Conservation (phyloP, 495 filamentous ascomycete genomes). For the Trichoderma reesei region DNA sequence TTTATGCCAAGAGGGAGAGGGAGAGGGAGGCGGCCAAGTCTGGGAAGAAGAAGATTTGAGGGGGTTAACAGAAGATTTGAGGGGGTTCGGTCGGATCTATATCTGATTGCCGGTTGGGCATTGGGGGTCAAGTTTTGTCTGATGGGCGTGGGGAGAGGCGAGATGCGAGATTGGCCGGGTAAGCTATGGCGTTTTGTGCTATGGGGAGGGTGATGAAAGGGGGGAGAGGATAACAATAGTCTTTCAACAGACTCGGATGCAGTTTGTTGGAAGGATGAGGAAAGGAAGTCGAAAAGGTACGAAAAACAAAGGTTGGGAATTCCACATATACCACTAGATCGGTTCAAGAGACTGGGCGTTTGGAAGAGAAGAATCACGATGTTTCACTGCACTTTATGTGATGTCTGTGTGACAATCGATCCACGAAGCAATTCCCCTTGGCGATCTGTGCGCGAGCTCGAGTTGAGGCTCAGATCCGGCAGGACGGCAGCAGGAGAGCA, state of each 20-base stretch:
- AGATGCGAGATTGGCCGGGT: not conserved
- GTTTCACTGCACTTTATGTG: not conserved
- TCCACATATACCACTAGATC: constrained; percentile 8
- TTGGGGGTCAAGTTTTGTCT: not conserved
- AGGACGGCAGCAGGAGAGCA: no score
- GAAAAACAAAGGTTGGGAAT: not conserved
- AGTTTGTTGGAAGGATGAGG: not conserved
- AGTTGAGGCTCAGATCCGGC: not conserved
- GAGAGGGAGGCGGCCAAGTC: constrained; percentile 27
- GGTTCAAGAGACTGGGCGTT: not conserved
- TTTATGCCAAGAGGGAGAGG: constrained; percentile 82
- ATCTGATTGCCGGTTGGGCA: not conserved
- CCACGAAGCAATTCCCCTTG: no score
- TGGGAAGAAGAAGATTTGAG: constrained; percentile 40
- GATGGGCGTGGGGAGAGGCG: not conserved
- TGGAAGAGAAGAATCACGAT: not conserved
- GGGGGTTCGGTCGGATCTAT: not conserved
- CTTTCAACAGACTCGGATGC: constrained; percentile 6
- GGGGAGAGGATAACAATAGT: not conserved
- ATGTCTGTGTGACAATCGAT: no score
- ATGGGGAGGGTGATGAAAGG: no score
- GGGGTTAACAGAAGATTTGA: constrained; percentile 24
- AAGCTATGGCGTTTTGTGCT: not conserved
- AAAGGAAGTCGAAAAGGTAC: not conserved
- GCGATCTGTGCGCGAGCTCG: not conserved